Conservation (phyloP, 2,329 filamentous ascomycete species). For the Fusarium sp. region DNA sequence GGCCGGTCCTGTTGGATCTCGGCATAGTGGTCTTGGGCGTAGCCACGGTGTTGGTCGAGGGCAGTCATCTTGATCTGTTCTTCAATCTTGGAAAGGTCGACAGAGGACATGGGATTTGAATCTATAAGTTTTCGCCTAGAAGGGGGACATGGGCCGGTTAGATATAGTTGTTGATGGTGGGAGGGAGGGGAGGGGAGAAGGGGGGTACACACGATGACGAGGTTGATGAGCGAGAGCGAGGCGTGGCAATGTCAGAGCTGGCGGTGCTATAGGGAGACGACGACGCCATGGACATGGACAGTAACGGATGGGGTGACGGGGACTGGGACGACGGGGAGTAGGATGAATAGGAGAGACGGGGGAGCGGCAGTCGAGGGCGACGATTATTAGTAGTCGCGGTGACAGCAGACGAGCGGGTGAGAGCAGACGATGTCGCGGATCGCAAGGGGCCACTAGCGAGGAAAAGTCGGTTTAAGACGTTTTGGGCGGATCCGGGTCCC, state of each 20-base stretch:
- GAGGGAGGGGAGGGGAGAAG: constrained; percentile 50
- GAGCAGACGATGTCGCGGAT: constrained; percentile 43
- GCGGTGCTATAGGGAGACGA: constrained; percentile 57
- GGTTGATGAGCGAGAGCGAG: constrained; percentile 60
- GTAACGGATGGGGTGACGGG: constrained; percentile 41
- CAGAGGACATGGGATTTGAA: constrained; percentile 66
- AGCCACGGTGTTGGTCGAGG: constrained; percentile 71
- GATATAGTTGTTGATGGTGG: constrained; percentile 56
- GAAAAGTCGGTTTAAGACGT: constrained; percentile 51
- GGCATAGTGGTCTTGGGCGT: constrained; percentile 66
- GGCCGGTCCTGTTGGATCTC: constrained; percentile 65
- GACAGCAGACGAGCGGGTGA: constrained; percentile 36
- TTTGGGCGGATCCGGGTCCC: constrained; percentile 44
- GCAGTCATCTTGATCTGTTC: constrained; percentile 70
- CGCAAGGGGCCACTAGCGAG: constrained; percentile 47
- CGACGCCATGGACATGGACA: constrained; percentile 47
- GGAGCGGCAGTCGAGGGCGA: constrained; percentile 42
- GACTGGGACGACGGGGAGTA: constrained; percentile 14
- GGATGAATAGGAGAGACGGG: constrained; percentile 41
- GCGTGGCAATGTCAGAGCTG: constrained; percentile 65
- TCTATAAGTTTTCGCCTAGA: constrained; percentile 63
- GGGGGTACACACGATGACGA: constrained; percentile 61
- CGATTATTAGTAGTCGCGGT: constrained; percentile 47
- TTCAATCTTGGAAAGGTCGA: constrained; percentile 69
- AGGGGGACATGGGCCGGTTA: constrained; percentile 60